These are phyloP conservation scores for Secale cereale DNA, from an alignment of 176 grass and related monocot species.

Conservation along the genomic window DNA sequence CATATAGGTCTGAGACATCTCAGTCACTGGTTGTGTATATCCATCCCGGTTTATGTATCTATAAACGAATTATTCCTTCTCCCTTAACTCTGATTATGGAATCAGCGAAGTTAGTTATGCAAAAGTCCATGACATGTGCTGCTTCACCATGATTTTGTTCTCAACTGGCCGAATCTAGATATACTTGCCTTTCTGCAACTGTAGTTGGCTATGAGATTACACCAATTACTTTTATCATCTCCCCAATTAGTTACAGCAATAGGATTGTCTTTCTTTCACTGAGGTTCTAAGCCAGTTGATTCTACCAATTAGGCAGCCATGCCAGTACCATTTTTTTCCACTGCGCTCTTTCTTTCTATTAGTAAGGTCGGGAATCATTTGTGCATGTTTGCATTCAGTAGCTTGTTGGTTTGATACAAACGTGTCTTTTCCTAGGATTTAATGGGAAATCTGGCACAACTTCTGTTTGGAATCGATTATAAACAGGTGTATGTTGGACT, in stretches of 20 bases:
- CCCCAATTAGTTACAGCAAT: background rate
- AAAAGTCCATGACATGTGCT: background rate
- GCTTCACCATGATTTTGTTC: background rate
- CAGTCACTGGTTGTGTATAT: background rate
- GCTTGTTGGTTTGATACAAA: background rate
- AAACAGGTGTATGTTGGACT: background rate
- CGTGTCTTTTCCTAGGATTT: background rate
- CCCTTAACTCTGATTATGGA: background rate
- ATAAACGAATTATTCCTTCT: background rate
- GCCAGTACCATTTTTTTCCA: background rate
- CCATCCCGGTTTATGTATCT: background rate
- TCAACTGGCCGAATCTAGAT: background rate
- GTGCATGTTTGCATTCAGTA: background rate
- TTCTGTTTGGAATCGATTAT: background rate
- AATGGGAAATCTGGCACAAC: background rate
- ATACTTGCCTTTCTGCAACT: background rate
- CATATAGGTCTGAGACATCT: background rate
- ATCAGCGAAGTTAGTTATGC: background rate
- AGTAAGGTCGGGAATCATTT: background rate
- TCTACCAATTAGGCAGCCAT: background rate
- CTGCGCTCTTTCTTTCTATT: background rate
- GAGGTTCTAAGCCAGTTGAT: background rate
- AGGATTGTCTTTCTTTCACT: background rate
- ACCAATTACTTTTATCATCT: background rate
- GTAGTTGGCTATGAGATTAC: background rate